Conservation (phyloP, 441 rosid species). For the Rhodomyrtus psidioides region DNA sequence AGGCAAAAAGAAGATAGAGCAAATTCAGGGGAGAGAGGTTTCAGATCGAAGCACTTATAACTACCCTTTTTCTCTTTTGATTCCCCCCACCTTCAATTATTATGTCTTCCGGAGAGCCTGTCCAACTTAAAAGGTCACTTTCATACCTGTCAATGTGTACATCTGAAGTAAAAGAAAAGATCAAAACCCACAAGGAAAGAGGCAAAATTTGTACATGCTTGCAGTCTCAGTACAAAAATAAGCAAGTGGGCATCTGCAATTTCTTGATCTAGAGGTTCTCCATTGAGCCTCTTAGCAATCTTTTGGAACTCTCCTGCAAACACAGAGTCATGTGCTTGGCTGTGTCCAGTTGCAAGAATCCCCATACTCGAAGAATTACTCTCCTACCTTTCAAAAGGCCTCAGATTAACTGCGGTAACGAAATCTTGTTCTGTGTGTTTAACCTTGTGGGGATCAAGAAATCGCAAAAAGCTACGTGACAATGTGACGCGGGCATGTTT, state of each 20-base stretch:
- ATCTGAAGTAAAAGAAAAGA: conserved; percentile 6
- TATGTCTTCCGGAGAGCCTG: conserved; percentile 26
- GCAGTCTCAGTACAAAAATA: neutral
- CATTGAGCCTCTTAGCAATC: neutral
- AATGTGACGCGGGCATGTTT: neutral
- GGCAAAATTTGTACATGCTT: neutral
- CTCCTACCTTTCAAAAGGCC: neutral
- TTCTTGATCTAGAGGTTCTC: conserved; percentile 10
- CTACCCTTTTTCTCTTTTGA: conserved; percentile 26
- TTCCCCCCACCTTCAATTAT: conserved; percentile 30
- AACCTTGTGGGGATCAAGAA: neutral
- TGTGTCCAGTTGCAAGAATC: neutral
- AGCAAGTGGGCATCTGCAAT: conserved; percentile 15
- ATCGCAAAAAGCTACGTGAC: neutral
- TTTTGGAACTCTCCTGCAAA: conserved; percentile 1
- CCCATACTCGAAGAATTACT: neutral
- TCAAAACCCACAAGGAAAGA: conserved; percentile 20
- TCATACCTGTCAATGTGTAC: conserved; percentile 16
- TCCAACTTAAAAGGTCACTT: conserved; percentile 29
- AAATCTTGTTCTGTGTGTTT: neutral
- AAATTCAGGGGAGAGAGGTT: conserved; percentile 25
- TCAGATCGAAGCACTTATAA: conserved; percentile 21
- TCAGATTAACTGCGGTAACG: neutral
- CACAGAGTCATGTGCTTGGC: neutral
- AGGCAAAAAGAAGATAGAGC: conserved; percentile 29